Percentiles rank a stretch among this genome's conserved stretches.
phyloP scores from a whole-genome alignment of 2,329 filamentous ascomycete genomes.

The Thielaviopsis cerberus region DNA sequence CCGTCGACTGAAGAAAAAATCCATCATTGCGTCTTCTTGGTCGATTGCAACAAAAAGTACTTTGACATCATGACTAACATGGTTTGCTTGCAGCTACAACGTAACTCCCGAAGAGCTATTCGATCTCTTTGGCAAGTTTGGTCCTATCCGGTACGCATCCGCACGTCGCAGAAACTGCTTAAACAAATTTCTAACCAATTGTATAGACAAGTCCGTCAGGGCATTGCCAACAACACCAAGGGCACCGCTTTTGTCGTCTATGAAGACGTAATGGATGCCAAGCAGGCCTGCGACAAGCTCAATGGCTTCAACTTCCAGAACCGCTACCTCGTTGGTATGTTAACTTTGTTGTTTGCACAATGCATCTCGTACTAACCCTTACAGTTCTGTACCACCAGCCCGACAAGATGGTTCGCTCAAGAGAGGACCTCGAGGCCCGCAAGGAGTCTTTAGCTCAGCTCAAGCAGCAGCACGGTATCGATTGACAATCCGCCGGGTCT shows the following conservation, averaged over 20 bases:
- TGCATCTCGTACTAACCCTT: too few relatives aligned
- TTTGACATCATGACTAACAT: neutral
- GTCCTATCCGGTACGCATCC: constrained; percentile 64
- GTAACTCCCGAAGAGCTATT: constrained; percentile 95
- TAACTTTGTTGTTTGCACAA: too few relatives aligned
- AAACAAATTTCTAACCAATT: constrained; percentile 1
- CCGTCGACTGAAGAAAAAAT: too few relatives aligned
- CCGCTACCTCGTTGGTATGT: constrained; percentile 90
- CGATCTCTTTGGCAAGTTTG: constrained; percentile 96
- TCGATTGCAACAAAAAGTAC: neutral
- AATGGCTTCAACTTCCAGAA: constrained; percentile 99
- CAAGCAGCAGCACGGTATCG: constrained; percentile 95
- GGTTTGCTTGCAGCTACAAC: constrained; percentile 57
- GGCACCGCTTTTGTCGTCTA: constrained; percentile 98
- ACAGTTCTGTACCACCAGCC: constrained; percentile 45
- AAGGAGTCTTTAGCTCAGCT: constrained; percentile 95
- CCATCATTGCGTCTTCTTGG: neutral
- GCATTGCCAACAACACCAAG: constrained; percentile 92
- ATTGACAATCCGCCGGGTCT: constrained; percentile 73
- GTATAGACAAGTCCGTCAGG: constrained; percentile 85
- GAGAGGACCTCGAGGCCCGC: constrained; percentile 83
- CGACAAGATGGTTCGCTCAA: constrained; percentile 58
- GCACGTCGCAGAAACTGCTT: too few relatives aligned
- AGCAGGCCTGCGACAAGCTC: constrained; percentile 96
- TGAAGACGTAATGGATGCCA: constrained; percentile 97